Evolutionary conservation across 139 green algal species (phyloP).

Genomic region (Desmodesmus armatus): DNA sequence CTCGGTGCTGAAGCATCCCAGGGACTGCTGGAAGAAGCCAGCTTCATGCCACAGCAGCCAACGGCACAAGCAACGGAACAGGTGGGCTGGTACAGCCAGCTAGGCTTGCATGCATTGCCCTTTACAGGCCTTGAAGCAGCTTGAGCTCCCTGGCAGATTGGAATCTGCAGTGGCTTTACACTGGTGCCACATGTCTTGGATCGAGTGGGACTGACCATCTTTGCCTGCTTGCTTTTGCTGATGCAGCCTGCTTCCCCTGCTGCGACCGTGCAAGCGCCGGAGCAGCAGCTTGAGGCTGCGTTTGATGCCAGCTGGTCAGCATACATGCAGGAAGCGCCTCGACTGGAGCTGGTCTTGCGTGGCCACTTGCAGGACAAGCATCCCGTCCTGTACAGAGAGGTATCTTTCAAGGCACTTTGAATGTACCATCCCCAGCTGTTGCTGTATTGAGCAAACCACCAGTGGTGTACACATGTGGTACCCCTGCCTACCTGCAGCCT

Average conservation of each 20-base stretch:
- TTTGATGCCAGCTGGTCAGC: conserved; percentile 31
- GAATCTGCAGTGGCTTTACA: too few relatives aligned
- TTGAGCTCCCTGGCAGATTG: too few relatives aligned
- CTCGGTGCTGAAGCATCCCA: not conserved
- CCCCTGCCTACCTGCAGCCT: not conserved
- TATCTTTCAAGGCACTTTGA: too few relatives aligned
- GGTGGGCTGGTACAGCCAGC: not conserved
- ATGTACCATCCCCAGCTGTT: too few relatives aligned
- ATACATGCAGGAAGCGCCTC: not conserved
- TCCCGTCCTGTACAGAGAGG: not conserved
- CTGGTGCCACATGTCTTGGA: too few relatives aligned
- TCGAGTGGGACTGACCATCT: too few relatives aligned
- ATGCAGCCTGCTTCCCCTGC: not conserved
- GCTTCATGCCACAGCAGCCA: not conserved
- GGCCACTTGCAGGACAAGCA: not conserved
- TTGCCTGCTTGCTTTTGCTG: too few relatives aligned
- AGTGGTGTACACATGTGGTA: too few relatives aligned
- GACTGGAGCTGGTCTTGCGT: not conserved
- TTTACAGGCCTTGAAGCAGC: too few relatives aligned
- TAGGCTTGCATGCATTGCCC: not conserved
- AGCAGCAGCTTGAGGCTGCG: too few relatives aligned
- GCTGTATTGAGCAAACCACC: too few relatives aligned
- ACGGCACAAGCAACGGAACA: not conserved
- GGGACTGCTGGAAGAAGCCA: not conserved
- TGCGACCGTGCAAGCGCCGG: not conserved